Evolutionary conservation across 306 rosid species (phyloP).

Genomic region (Cicer yamashitae): DNA sequence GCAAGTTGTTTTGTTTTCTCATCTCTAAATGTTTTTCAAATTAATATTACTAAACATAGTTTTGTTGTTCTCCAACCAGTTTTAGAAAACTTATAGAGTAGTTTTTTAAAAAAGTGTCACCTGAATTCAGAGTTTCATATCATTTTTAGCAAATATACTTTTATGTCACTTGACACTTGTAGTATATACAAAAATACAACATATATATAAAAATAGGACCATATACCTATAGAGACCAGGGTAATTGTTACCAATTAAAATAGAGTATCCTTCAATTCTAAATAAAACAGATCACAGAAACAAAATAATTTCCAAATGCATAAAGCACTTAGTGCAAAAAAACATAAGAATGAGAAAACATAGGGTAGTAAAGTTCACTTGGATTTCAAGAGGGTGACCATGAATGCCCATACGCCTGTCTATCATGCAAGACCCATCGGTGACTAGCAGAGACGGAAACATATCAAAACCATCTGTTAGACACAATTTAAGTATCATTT

Average conservation of each 20-base stretch:
- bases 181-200: slow-evolving; percentile 8
- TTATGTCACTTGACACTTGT: background rate
- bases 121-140: slow-evolving; percentile 29
- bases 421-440: slow-evolving; percentile 98
- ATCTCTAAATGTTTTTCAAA: background rate
- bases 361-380: slow-evolving; percentile 58
- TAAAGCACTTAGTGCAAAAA: slow-evolving; percentile 33
- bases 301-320: slow-evolving; percentile 32
- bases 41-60: background rate
- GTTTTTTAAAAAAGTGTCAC: background rate
- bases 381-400: slow-evolving; percentile 99
- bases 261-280: slow-evolving; percentile 20
- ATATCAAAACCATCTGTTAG: slow-evolving; percentile 97
- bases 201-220: slow-evolving; percentile 18
- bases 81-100: background rate
- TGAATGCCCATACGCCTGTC: slow-evolving; percentile 98
- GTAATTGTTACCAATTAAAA: slow-evolving; percentile 8
- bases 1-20: background rate
- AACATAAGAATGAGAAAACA: slow-evolving; percentile 37
- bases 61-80: background rate
- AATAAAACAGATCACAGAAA: slow-evolving; percentile 14
- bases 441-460: slow-evolving; percentile 94
- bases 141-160: slow-evolving; percentile 35
- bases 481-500: slow-evolving; percentile 94
- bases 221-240: background rate